These are phyloP conservation scores for Colletotrichum gloeosporioides DNA, from an alignment of 2,329 filamentous ascomycete genomes.

Conservation along the genomic window DNA sequence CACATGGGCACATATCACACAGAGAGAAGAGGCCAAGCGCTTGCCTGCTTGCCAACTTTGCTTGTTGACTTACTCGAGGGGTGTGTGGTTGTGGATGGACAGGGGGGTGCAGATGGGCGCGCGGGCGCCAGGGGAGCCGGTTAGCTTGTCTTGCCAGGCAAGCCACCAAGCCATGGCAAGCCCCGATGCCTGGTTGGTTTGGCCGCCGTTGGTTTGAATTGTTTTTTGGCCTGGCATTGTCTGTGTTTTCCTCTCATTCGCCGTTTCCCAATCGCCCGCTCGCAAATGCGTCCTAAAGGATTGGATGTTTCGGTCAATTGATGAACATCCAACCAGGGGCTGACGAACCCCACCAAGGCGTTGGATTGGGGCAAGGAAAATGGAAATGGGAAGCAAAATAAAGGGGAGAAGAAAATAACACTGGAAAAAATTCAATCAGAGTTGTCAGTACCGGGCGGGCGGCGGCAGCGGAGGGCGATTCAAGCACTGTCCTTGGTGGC, in stretches of 20 bases:
- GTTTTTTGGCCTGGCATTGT: neutral
- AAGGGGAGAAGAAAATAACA: neutral
- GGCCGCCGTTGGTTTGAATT: slow-evolving; percentile 11
- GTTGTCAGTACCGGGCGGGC: neutral
- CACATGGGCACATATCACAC: neutral
- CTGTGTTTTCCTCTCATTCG: neutral
- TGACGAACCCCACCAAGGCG: neutral
- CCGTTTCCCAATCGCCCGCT: neutral
- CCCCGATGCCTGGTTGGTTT: slow-evolving; percentile 10
- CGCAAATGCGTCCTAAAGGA: neutral
- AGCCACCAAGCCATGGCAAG: slow-evolving; percentile 9
- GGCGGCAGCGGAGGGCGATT: neutral
- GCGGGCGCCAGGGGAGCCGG: neutral
- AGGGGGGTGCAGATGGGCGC: neutral
- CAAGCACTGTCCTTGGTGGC: neutral
- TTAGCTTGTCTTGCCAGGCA: slow-evolving; percentile 14
- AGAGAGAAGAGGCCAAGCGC: slow-evolving; percentile 12
- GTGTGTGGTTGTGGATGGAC: neutral
- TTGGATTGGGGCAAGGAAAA: neutral
- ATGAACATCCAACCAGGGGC: neutral
- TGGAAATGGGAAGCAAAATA: neutral
- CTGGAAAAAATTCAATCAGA: neutral
- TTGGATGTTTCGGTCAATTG: slow-evolving; percentile 13
- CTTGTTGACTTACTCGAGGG: neutral
- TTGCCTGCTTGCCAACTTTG: neutral